Evolutionary conservation across 2,329 filamentous ascomycete species (phyloP).

Genomic region (Aureobasidium mangrovei): DNA sequence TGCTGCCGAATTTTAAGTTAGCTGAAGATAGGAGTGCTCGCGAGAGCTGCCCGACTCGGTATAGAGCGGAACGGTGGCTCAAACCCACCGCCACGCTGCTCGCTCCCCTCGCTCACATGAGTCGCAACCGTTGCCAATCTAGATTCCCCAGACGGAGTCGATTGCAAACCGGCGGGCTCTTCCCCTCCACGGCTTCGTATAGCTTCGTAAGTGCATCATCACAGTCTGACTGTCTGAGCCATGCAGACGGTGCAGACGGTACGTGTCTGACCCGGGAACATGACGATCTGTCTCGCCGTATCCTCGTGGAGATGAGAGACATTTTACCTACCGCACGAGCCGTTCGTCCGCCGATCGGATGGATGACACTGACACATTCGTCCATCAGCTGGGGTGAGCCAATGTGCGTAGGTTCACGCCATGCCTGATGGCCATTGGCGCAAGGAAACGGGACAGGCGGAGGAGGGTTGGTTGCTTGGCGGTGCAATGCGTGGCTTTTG

Average conservation of each 20-base stretch:
- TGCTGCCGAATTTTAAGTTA: neutral
- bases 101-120: neutral
- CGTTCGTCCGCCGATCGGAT: slow-evolving; percentile 11
- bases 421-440: neutral
- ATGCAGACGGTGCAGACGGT: neutral
- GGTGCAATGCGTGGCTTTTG: neutral
- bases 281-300: neutral
- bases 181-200: neutral
- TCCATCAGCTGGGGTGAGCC: neutral
- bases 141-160: slow-evolving; percentile 3
- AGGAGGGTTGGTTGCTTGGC: slow-evolving; percentile 1
- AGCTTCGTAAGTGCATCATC: neutral
- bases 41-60: slow-evolving; percentile 6
- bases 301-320: neutral
- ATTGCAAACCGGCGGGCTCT: neutral
- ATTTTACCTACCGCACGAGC: neutral
- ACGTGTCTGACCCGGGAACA: neutral
- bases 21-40: neutral
- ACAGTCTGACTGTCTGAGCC: neutral
- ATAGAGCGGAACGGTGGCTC: slow-evolving; percentile 5
- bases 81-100: neutral
- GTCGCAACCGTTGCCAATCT: slow-evolving; percentile 1
- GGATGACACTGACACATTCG: neutral
- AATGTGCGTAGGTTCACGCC: slow-evolving; percentile 6
- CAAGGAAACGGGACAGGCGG: neutral